A percentile compares a stretch with the other conserved stretches of the same genome.
Evolutionary conservation across 768 basidiomycete genomes (phyloP).

Genomic region (Phlegmacium glaucopus): DNA sequence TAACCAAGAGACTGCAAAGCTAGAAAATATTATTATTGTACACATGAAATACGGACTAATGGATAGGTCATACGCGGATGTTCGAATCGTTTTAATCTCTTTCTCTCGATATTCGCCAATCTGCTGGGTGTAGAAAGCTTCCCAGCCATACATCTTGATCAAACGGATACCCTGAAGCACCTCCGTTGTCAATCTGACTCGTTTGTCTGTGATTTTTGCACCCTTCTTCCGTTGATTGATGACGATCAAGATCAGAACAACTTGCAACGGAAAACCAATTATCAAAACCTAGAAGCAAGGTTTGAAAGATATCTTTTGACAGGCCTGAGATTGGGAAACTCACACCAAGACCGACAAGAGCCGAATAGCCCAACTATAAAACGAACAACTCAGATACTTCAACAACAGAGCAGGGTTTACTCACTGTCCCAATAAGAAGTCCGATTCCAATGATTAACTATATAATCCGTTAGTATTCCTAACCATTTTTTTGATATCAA

Average conservation of each 20-base stretch:
- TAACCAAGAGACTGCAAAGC: slow-evolving; percentile 33
- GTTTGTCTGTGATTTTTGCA: slow-evolving; percentile 62
- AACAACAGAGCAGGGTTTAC: slow-evolving; percentile 11
- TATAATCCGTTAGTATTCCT: too few relatives aligned
- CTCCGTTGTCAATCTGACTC: slow-evolving; percentile 64
- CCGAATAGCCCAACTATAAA: slow-evolving; percentile 61
- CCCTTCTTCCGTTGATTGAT: slow-evolving; percentile 51
- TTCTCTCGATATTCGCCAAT: slow-evolving; percentile 35
- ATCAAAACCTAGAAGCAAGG: slow-evolving; percentile 40
- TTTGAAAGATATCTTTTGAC: background rate
- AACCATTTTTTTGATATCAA: background rate
- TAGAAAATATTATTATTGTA: slow-evolving; percentile 14
- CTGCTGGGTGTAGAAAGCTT: slow-evolving; percentile 43
- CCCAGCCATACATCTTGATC: slow-evolving; percentile 65
- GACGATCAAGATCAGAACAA: slow-evolving; percentile 48
- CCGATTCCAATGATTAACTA: slow-evolving; percentile 57
- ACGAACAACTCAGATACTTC: background rate
- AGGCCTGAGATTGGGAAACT: slow-evolving; percentile 7
- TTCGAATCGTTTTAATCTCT: slow-evolving; percentile 38
- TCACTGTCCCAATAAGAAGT: slow-evolving; percentile 56
- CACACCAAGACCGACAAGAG: slow-evolving; percentile 57
- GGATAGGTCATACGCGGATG: slow-evolving; percentile 30
- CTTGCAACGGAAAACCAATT: slow-evolving; percentile 53
- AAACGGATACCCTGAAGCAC: slow-evolving; percentile 66
- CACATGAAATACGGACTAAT: background rate